These are phyloP conservation scores for Oryza longistaminata DNA, from an alignment of 176 grass and related monocot genomes.

Conservation along the genomic window DNA sequence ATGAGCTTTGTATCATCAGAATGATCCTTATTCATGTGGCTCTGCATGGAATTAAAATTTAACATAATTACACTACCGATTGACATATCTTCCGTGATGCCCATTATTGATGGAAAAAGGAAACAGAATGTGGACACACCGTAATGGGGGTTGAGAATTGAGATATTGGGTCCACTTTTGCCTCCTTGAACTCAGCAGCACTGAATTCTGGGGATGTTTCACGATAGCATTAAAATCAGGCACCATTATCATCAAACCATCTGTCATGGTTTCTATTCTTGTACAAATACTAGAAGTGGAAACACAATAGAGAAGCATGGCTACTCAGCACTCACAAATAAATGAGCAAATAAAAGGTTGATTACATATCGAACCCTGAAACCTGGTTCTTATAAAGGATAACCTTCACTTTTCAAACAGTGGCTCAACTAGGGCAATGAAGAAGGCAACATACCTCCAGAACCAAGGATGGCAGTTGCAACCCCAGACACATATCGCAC, in stretches of 20 bases:
- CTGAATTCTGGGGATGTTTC: constrained; percentile 63
- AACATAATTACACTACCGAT: constrained; percentile 11
- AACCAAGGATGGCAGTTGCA: constrained; percentile 86
- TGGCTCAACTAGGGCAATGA: not conserved
- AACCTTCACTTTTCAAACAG: not conserved
- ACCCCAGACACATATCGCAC: constrained; percentile 84
- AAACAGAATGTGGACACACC: constrained; percentile 42
- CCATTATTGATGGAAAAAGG: constrained; percentile 5
- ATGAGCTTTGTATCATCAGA: constrained; percentile 92
- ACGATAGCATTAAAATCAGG: constrained; percentile 24
- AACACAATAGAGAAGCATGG: constrained; percentile 11
- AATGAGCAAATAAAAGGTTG: constrained; percentile 8
- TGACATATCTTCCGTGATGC: not conserved
- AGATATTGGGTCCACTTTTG: constrained; percentile 84
- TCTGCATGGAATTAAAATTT: constrained; percentile 44
- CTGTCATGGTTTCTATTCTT: constrained; percentile 21
- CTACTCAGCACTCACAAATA: constrained; percentile 12
- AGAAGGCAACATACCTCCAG: constrained; percentile 63
- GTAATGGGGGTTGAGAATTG: constrained; percentile 84
- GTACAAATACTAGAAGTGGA: not conserved
- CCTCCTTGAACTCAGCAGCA: constrained; percentile 73
- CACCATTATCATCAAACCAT: not conserved
- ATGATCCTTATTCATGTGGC: constrained; percentile 98
- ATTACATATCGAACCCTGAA: not conserved
- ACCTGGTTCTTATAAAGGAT: not conserved